Base-by-base conservation (phyloP, 1,284 basidiomycete genomes). In the Golubevia sp. region DNA sequence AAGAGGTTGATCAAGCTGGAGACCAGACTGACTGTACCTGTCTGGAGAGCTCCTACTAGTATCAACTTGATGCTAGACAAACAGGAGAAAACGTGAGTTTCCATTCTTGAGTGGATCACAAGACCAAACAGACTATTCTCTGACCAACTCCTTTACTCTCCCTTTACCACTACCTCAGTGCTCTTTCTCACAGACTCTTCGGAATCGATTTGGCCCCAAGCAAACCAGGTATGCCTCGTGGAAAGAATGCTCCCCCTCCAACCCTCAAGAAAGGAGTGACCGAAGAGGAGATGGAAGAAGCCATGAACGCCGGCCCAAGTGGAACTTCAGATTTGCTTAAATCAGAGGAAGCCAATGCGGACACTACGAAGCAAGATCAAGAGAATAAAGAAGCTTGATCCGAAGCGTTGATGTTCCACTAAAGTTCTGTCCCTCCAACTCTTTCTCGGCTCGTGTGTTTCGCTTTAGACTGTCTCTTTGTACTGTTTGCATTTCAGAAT, bases 41-140 rank as follows among this genome's bases (percentile, higher is more conserved):
- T 83, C 30, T 83, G 80, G 80, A 61, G 79, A 27, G 79, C 80
- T 23, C 61, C 73, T 23, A 74, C 76, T 30, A 78, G 76, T 25
- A 70, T 72, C 54, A 79, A 83, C 51, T 57, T 83, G 26, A 83
- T 83, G 80, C 73, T 83, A 11, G 79, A 83, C 67, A 83, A 81
- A 72, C 74, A 79, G 66, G 80, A 82, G 57, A 79, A 79, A 71
- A 80, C 65, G 71, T 76, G 61, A 62, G 68, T 70, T 23, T 27
- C 23, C 23, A 44, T 27, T 21, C 3, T 18, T 1, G n/a, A 44
- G 62, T 27, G 2, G 49, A 26, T 34, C 49, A 57, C 50, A 58
- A 24, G 38, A 30, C 15, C 4, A 3, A 20, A 20, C 7, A 11
- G 18, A 18, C 23, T 2, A 27, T 21, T 53, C n/a, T 52, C 15